Evolutionary conservation across 2,329 filamentous ascomycete species (phyloP).

Genomic region (Monosporascus sp.): DNA sequence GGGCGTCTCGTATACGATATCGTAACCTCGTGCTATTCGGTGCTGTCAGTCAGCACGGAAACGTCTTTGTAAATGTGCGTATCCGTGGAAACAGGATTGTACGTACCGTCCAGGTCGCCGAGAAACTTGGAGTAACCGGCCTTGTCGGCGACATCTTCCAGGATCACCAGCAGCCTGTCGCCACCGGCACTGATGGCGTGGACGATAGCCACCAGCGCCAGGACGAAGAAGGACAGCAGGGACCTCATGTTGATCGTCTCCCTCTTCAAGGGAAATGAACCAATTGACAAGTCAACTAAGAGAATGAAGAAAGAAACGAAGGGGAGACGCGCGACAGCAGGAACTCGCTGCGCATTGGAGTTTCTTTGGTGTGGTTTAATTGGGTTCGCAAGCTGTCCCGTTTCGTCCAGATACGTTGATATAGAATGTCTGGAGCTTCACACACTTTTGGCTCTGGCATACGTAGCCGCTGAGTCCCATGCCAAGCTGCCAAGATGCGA

Average conservation of each 20-base stretch:
- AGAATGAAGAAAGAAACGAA: background rate
- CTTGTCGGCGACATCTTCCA: constrained; percentile 79
- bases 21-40: constrained; percentile 69
- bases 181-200: constrained; percentile 76
- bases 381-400: background rate
- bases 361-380: constrained; percentile 3
- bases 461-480: constrained; percentile 18
- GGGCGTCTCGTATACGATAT: constrained; percentile 74
- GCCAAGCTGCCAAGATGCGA: background rate
- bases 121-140: constrained; percentile 78
- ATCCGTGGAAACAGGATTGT: background rate
- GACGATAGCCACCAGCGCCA: constrained; percentile 60
- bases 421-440: background rate
- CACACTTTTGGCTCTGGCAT: constrained; percentile 18
- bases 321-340: constrained; percentile 9
- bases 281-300: constrained; percentile 9
- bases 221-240: constrained; percentile 62
- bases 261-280: constrained; percentile 8
- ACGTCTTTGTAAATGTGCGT: no score
- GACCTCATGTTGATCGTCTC: constrained; percentile 60
- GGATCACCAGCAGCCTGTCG: constrained; percentile 73
- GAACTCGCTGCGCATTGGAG: constrained; percentile 19
- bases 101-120: constrained; percentile 62
- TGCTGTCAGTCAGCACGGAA: no score
- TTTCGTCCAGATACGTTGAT: background rate